A percentile compares a stretch with the other conserved stretches of the same genome.
These are phyloP conservation scores for Aphanomyces stellatus DNA, from an alignment of 352 stramenopile species.

Conservation along the genomic window DNA sequence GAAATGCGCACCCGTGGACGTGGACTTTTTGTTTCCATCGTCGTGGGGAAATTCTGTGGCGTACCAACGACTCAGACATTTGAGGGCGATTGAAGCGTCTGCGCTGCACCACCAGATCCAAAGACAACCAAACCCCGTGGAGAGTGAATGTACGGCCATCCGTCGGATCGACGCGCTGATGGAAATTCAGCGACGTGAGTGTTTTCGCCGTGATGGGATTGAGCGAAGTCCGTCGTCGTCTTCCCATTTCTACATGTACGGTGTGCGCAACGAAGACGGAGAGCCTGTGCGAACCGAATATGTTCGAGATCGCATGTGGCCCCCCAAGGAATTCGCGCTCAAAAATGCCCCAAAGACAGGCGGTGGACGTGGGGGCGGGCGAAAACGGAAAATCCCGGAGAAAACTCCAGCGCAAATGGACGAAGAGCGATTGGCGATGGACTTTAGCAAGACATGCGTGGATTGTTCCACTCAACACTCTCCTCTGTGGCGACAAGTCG, in stretches of 20 bases:
- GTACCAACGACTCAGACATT: slow-evolving; percentile 13
- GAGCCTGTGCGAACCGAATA: slow-evolving; percentile 17
- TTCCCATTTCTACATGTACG: slow-evolving; percentile 1
- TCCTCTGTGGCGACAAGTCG: slow-evolving; percentile 18
- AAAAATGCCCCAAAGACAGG: slow-evolving; percentile 49
- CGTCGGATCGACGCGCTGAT: slow-evolving; percentile 17
- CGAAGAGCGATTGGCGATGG: slow-evolving; percentile 9
- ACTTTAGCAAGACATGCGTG: slow-evolving; percentile 6
- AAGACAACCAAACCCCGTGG: background rate
- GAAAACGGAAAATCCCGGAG: slow-evolving; percentile 22
- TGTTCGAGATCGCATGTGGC: slow-evolving; percentile 61
- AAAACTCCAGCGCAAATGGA: slow-evolving; percentile 19
- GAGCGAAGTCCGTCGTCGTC: background rate
- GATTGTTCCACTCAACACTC: background rate
- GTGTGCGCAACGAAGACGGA: slow-evolving; percentile 11
- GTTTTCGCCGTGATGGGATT: slow-evolving; percentile 8
- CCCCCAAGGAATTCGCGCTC: slow-evolving; percentile 61
- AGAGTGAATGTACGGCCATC: background rate
- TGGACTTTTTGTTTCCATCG: slow-evolving; percentile 15
- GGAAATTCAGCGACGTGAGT: slow-evolving; percentile 18
- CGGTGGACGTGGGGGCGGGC: slow-evolving; percentile 33
- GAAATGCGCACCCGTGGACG: slow-evolving; percentile 9
- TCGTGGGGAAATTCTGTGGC: slow-evolving; percentile 10
- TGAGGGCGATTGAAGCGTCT: slow-evolving; percentile 13
- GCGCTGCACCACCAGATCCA: slow-evolving; percentile 1